A percentile compares a stretch with the other conserved stretches of the same genome.
Evolutionary conservation across 352 stramenopile genomes (phyloP).

Genomic region (Globisporangium solare): DNA sequence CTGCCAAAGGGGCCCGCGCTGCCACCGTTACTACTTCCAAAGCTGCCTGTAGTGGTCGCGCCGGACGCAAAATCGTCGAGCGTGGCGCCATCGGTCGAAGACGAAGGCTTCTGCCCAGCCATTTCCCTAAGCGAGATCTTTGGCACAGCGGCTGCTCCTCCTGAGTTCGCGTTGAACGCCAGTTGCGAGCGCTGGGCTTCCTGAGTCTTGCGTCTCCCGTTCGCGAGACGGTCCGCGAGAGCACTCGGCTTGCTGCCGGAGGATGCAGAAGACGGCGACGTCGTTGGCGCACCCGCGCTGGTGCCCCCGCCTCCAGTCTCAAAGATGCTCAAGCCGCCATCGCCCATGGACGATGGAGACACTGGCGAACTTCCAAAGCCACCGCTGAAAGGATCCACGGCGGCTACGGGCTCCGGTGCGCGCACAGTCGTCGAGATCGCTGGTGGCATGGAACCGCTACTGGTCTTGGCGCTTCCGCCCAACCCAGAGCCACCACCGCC

Average conservation of each 20-base stretch:
- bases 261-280: slow-evolving; percentile 19
- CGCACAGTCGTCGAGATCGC: slow-evolving; percentile 13
- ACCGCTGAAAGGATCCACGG: slow-evolving; percentile 29
- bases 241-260: slow-evolving; percentile 44
- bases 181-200: slow-evolving; percentile 61
- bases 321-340: slow-evolving; percentile 14
- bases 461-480: slow-evolving; percentile 19
- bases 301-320: slow-evolving; percentile 4
- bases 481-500: slow-evolving; percentile 17
- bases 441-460: slow-evolving; percentile 24
- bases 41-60: slow-evolving; percentile 2
- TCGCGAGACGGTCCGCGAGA: slow-evolving; percentile 53
- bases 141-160: slow-evolving; percentile 8
- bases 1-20: neutral
- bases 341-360: slow-evolving; percentile 7
- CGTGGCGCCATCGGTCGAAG: slow-evolving; percentile 14
- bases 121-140: slow-evolving; percentile 70
- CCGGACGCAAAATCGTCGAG: slow-evolving; percentile 53
- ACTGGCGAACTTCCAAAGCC: slow-evolving; percentile 7
- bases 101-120: slow-evolving; percentile 11
- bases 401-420: slow-evolving; percentile 15
- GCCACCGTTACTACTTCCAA: slow-evolving; percentile 13
- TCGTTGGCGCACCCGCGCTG: neutral
- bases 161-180: slow-evolving; percentile 38
- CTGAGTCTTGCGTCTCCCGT: slow-evolving; percentile 65